Evolutionary conservation across 2,329 filamentous ascomycete species (phyloP).

Genomic region (Nigrospora sphaerica): DNA sequence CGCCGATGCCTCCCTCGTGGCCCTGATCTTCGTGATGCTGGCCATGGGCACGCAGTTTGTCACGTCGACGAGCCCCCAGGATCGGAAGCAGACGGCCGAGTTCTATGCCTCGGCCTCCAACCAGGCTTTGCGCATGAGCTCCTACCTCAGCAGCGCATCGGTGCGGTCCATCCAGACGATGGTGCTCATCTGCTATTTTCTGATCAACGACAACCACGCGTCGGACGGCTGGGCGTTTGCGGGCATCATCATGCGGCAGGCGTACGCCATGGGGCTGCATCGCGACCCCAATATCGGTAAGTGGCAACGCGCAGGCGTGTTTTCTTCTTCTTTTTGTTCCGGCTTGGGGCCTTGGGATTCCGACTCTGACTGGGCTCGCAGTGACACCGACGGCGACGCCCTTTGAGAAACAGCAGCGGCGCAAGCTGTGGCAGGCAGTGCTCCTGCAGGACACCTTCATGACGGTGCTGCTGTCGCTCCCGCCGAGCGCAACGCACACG

Average conservation of each 20-base stretch:
- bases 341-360: no score
- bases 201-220: slow-evolving; percentile 81
- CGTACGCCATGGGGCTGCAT: slow-evolving; percentile 76
- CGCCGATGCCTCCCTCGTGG: slow-evolving; percentile 62
- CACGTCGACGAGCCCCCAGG: slow-evolving; percentile 45
- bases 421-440: slow-evolving; percentile 78
- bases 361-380: slow-evolving; percentile 12
- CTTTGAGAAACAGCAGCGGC: slow-evolving; percentile 70
- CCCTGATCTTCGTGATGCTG: slow-evolving; percentile 69
- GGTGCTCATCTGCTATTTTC: slow-evolving; percentile 75
- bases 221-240: slow-evolving; percentile 79
- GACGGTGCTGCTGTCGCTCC: slow-evolving; percentile 69
- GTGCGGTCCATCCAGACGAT: slow-evolving; percentile 70
- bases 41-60: slow-evolving; percentile 76
- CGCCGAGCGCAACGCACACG: slow-evolving; percentile 71
- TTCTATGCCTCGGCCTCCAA: slow-evolving; percentile 77
- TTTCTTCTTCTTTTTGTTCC: no score
- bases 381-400: slow-evolving; percentile 57
- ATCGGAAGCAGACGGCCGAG: slow-evolving; percentile 69
- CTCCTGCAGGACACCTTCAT: slow-evolving; percentile 76
- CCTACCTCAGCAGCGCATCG: slow-evolving; percentile 69
- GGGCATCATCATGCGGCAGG: slow-evolving; percentile 68
- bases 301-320: slow-evolving; percentile 1
- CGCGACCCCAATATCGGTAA: slow-evolving; percentile 67
- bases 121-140: slow-evolving; percentile 67